Conservation (phyloP, 208 protist genomes). For the Leishmania guyanensis region DNA sequence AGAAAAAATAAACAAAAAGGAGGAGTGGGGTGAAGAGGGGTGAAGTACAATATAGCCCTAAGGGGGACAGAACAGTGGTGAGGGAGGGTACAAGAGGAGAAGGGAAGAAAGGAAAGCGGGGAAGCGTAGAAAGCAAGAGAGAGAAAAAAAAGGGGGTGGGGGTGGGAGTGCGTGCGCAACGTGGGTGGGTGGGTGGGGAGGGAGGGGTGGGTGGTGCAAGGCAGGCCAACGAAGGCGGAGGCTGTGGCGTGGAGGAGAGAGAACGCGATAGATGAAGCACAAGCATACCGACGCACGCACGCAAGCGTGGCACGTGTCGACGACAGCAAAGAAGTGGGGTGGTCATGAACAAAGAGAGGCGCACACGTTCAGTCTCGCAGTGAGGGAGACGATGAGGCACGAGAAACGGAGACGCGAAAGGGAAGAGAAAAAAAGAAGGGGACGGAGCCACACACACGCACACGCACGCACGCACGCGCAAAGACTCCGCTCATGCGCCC, state of each 20-base stretch:
- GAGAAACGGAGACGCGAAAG: not conserved
- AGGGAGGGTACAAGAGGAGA: not conserved
- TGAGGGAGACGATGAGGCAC: not conserved
- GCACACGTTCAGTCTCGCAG: not conserved
- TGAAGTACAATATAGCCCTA: not conserved
- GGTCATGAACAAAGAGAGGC: not conserved
- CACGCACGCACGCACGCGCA: not conserved
- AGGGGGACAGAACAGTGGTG: not conserved
- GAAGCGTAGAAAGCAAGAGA: not conserved
- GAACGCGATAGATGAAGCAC: not conserved
- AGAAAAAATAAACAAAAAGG: not conserved
- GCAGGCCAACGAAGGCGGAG: no score
- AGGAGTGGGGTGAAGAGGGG: not conserved
- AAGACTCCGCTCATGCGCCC: not conserved
- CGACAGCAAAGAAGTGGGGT: not conserved
- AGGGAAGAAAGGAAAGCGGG: not conserved
- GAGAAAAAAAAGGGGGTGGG: not conserved
- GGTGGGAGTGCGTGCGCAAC: not conserved
- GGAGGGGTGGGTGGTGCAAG: no score
- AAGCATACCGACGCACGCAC: not conserved
- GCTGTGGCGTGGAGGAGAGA: not conserved
- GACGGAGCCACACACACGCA: not conserved
- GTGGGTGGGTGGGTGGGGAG: no score
- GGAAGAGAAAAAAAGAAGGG: not conserved
- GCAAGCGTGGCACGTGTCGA: not conserved